Evolutionary conservation across 495 filamentous ascomycete species (phyloP).

Genomic region (Hypoxylon subgilvum): DNA sequence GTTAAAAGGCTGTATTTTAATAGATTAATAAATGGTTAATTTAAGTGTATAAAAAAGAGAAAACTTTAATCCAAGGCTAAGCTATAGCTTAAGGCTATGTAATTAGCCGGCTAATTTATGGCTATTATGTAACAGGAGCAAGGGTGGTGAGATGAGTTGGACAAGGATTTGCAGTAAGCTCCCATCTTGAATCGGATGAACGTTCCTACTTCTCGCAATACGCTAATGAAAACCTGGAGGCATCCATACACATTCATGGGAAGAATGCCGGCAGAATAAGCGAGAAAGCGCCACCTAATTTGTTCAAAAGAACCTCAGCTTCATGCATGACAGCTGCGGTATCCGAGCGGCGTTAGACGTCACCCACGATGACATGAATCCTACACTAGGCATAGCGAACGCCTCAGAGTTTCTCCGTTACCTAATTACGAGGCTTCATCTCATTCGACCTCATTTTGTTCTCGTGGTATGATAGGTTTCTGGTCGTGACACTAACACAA

Average conservation of each 20-base stretch:
- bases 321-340: neutral
- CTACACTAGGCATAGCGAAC: neutral
- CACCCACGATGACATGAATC: neutral
- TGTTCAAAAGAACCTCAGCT: constrained; percentile 8
- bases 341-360: neutral
- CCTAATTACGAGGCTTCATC: neutral
- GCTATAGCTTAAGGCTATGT: too few species aligned
- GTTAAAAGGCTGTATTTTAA: too few species aligned
- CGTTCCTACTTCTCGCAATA: constrained; percentile 5
- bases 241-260: neutral
- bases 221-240: neutral
- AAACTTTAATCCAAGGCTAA: too few species aligned
- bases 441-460: neutral
- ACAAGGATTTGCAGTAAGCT: too few species aligned
- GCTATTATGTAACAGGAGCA: too few species aligned
- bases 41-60: too few species aligned
- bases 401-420: constrained; percentile 13
- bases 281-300: too few species aligned
- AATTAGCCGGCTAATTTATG: too few species aligned
- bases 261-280: too few species aligned
- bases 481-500: neutral
- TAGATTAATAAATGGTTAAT: too few species aligned
- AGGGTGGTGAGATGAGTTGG: too few species aligned
- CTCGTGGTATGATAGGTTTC: neutral
- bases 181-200: constrained; percentile 14